Conservation (phyloP, 805 yeast genomes). For the Wickerhamiella lipophila region DNA sequence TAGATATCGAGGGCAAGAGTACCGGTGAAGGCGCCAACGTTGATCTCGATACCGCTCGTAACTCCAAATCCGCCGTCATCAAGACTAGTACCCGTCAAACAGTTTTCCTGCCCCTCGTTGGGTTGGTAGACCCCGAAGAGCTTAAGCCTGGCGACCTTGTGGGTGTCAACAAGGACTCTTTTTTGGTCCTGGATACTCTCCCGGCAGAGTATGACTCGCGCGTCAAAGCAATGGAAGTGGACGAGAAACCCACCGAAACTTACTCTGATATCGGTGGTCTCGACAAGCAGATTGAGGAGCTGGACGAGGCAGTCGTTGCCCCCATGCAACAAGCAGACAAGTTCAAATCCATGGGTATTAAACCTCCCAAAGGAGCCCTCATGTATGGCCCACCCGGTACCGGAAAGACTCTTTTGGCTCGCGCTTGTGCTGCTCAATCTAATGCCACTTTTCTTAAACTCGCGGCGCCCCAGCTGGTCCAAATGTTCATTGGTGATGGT, state of each 20-base stretch:
- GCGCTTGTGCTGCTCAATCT: constrained; percentile 98
- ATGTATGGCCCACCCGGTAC: constrained; percentile 99
- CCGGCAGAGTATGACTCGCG: constrained; percentile 97
- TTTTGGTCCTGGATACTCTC: constrained; percentile 78
- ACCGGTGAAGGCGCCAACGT: constrained; percentile 88
- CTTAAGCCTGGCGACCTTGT: constrained; percentile 95
- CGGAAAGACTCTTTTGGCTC: constrained; percentile 90
- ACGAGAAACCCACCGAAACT: constrained; percentile 95
- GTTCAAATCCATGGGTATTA: constrained; percentile 85
- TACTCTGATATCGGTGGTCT: constrained; percentile 96
- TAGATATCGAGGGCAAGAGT: constrained; percentile 71
- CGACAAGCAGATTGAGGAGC: constrained; percentile 95
- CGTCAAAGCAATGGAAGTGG: constrained; percentile 99
- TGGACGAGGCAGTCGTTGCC: constrained; percentile 94
- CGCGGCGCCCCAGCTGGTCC: constrained; percentile 97
- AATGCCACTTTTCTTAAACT: constrained; percentile 92
- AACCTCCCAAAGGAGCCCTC: constrained; percentile 95
- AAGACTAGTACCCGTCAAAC: constrained; percentile 97
- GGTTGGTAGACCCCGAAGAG: constrained; percentile 82
- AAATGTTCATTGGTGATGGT: constrained; percentile 98
- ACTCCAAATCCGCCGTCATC: constrained; percentile 95
- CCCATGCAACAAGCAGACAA: constrained; percentile 98
- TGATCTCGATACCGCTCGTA: constrained; percentile 79
- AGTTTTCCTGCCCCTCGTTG: constrained; percentile 88
- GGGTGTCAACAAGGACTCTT: constrained; percentile 96